phyloP scores from a whole-genome alignment of 306 rosid species.

The Alnus rubra region DNA sequence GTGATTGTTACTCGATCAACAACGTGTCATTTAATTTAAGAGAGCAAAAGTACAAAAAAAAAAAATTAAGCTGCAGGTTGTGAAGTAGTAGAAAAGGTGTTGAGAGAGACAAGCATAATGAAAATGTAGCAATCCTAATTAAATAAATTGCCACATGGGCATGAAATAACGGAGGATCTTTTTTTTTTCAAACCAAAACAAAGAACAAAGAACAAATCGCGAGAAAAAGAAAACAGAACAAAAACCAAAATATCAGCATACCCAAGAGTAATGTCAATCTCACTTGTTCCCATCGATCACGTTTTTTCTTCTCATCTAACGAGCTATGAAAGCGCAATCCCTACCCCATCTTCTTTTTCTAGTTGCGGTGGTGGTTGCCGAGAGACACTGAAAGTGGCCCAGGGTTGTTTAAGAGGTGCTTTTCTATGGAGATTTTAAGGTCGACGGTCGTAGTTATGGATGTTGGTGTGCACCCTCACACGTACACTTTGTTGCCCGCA shows the following conservation, averaged over 20 bases:
- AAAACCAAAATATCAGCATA: neutral
- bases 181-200: too few relatives aligned
- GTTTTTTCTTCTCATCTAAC: conserved; percentile 38
- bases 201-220: neutral
- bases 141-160: neutral
- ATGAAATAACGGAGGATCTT: neutral
- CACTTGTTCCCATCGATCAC: conserved; percentile 37
- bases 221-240: neutral
- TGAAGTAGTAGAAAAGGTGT: neutral
- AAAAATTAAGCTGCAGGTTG: too few relatives aligned
- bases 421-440: conserved; percentile 75
- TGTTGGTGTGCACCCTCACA: conserved; percentile 64
- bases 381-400: conserved; percentile 43
- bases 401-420: conserved; percentile 66
- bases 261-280: neutral
- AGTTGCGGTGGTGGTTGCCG: conserved; percentile 68
- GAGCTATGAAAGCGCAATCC: conserved; percentile 38
- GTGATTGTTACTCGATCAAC: neutral
- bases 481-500: conserved; percentile 11
- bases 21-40: neutral
- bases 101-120: conserved; percentile 20
- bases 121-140: neutral
- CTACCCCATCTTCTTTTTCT: conserved; percentile 23
- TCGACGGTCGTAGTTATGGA: conserved; percentile 74
- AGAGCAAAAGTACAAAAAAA: neutral